Percentiles rank a stretch among this genome's conserved stretches.
phyloP scores from a whole-genome alignment of 2,329 filamentous ascomycete species.

The Xylariaceae sp. region DNA sequence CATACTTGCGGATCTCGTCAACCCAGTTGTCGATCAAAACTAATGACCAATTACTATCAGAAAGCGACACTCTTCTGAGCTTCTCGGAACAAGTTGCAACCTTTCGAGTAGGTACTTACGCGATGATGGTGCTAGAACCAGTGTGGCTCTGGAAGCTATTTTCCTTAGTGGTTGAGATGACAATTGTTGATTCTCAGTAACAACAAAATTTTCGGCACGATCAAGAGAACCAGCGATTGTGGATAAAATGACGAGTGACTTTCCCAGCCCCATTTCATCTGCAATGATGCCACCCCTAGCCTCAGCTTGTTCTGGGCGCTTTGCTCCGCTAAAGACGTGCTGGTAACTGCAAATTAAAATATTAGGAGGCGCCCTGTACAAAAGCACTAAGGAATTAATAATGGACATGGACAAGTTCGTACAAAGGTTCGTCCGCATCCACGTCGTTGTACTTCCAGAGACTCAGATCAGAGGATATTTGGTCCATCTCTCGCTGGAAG shows the following conservation, averaged over 20 bases:
- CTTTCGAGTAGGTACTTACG: background rate
- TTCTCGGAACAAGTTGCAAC: background rate
- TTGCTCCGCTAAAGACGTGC: conserved; percentile 18
- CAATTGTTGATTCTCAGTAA: background rate
- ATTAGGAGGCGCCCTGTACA: too few relatives aligned
- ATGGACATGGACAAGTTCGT: background rate
- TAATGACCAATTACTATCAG: background rate
- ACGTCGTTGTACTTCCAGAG: conserved; percentile 16
- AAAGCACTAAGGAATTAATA: background rate
- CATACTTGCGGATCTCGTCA: conserved; percentile 22
- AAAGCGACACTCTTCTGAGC: background rate
- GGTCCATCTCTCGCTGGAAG: conserved; percentile 12
- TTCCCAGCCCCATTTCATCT: conserved; percentile 27
- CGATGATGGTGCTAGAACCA: conserved; percentile 20
- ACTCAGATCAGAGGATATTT: conserved; percentile 7
- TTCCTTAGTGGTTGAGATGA: background rate
- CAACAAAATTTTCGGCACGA: conserved; percentile 8
- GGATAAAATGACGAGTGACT: conserved; percentile 18
- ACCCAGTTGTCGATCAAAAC: conserved; percentile 22
- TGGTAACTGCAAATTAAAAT: conserved; percentile 8
- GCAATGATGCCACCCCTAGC: conserved; percentile 23
- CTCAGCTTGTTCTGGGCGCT: conserved; percentile 13
- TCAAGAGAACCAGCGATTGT: conserved; percentile 15
- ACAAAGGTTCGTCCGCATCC: conserved; percentile 14
- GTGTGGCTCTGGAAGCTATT: conserved; percentile 10